phyloP scores from a whole-genome alignment of 1,139 yeast genomes.

The Candida dubliniensis region DNA sequence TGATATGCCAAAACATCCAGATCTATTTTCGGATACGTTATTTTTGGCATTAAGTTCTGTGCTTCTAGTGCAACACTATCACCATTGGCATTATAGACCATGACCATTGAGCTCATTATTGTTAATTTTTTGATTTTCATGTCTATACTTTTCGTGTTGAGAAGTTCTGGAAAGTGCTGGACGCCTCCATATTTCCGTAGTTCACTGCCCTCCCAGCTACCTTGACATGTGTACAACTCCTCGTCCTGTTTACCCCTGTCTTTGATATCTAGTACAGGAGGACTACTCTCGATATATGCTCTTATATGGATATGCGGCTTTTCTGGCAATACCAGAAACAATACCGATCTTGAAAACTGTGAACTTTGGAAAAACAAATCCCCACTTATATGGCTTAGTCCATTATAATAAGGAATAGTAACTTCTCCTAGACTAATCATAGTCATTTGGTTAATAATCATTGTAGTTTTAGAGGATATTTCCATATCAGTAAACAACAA shows the following conservation, averaged over 20 bases:
- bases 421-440: conserved; percentile 32
- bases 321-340: conserved; percentile 29
- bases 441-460: conserved; percentile 22
- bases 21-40: background rate
- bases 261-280: conserved; percentile 37
- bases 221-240: conserved; percentile 34
- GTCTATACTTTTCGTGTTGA: background rate
- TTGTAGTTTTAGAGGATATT: conserved; percentile 1
- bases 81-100: background rate
- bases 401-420: conserved; percentile 26
- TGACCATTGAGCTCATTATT: background rate
- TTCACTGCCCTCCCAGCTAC: conserved; percentile 43
- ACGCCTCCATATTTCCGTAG: conserved; percentile 17
- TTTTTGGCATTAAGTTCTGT: background rate
- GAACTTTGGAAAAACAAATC: conserved; percentile 37
- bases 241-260: background rate
- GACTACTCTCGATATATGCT: conserved; percentile 23
- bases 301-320: conserved; percentile 23
- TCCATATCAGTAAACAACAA: conserved; percentile 25
- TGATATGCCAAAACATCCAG: background rate
- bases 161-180: background rate
- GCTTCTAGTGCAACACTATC: background rate
- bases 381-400: conserved; percentile 29
- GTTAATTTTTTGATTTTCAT: background rate
- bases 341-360: conserved; percentile 31